Evolutionary conservation across 164 flowering plant species (phyloP), one percentile per base, ranked within the genome.

Genomic region (Vitis rotundifolia): DNA sequence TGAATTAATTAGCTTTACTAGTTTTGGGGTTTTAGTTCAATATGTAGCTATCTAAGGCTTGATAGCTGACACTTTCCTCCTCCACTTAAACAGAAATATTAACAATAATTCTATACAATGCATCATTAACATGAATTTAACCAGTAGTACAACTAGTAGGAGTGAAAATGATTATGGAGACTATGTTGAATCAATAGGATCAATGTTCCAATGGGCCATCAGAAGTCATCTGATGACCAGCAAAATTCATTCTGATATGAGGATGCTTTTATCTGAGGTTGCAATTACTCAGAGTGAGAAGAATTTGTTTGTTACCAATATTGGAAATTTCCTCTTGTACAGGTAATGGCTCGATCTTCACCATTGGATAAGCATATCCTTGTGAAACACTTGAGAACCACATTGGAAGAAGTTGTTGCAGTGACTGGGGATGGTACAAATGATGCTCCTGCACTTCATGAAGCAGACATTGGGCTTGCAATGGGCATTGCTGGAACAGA

Each of bases 401-500:
- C 83, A 18, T 80, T 88, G 63, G 67, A 76, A 63, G 98, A 94
- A 82, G 97, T 94, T 75, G 97, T 94, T 77, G 97, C 98, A 0
- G 98, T 92, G 69, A 94, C 98, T 18, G 98, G 98, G 68, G 98
- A 94, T 81, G 98, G 98, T 53, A 92, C 97, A 69, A 94, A 94
- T 77, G 98, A 94, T 78, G 98, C 98, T 74, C 98, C 98, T 6
- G 98, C 98, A 49, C 97, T 94, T 83, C 97, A 92, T 82, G 98
- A 94, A 79, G 98, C 98, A 66, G 98, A 92, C 82, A 92, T 94
- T 65, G 98, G 98, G 60, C 92, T 94, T 68, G 98, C 98, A 22
- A 94, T 94, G 98, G 98, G 97, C 73, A 94, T 94, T 78, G 87
- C 98, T 80, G 98, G 98, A 70, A 94, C 98, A 63, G 98, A 94